Evolutionary conservation across 306 rosid species (phyloP).

Genomic region (Fagus sylvatica): DNA sequence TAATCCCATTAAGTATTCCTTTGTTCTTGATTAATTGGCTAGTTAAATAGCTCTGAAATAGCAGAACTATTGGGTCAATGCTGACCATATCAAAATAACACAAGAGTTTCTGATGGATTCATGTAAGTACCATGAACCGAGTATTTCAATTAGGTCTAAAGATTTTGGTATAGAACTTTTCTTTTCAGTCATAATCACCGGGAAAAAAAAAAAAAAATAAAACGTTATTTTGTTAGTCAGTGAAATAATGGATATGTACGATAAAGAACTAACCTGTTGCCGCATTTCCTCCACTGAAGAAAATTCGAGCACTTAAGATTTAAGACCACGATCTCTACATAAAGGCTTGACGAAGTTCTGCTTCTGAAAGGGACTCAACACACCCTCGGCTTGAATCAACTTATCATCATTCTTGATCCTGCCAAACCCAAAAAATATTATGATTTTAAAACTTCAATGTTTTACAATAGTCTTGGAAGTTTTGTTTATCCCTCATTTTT

Average conservation of each 20-base stretch:
- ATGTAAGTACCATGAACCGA: neutral
- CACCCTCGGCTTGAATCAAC: constrained; percentile 88
- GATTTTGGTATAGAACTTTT: neutral
- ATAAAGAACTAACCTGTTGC: constrained; percentile 61
- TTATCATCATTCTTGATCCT: constrained; percentile 95
- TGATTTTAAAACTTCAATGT: neutral
- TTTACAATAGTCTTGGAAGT: neutral
- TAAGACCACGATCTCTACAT: constrained; percentile 98
- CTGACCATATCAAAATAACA: neutral
- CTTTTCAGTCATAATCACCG: constrained; percentile 22
- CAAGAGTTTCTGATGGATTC: neutral
- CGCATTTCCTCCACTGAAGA: constrained; percentile 96
- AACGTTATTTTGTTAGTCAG: neutral
- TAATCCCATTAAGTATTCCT: no score
- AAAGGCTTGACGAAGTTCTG: constrained; percentile 91
- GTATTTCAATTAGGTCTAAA: neutral
- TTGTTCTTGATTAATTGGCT: no score
- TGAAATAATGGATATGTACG: constrained; percentile 18
- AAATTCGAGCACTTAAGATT: constrained; percentile 89
- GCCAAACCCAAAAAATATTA: neutral
- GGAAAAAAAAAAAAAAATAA: neutral
- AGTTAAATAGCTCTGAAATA: neutral
- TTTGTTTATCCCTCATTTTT: neutral
- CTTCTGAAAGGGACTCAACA: constrained; percentile 96
- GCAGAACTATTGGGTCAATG: neutral